Evolutionary conservation across 148 eudicot genomes (phyloP).

Genomic region (Vaccinium macrocarpon): DNA sequence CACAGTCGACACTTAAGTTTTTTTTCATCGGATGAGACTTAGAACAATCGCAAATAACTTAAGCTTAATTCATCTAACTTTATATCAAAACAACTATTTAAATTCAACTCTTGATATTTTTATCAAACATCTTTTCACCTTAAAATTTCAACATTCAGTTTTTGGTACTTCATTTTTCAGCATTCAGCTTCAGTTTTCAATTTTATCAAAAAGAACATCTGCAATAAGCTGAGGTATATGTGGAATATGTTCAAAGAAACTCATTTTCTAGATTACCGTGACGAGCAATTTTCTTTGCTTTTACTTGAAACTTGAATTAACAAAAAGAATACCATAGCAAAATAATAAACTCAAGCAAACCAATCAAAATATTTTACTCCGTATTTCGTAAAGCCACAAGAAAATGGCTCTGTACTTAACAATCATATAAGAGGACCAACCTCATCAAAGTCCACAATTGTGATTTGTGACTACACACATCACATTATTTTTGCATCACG

Average conservation of each 20-base stretch:
- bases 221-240: not conserved
- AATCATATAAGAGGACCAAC: not conserved
- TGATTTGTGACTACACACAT: not conserved
- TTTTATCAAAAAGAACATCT: not conserved
- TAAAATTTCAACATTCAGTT: too few species aligned
- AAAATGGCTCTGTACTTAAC: not conserved
- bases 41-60: too few species aligned
- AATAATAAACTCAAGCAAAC: not conserved
- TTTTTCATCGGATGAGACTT: too few species aligned
- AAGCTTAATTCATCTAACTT: too few species aligned
- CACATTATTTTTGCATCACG: not conserved
- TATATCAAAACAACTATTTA: too few species aligned
- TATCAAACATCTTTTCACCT: too few species aligned
- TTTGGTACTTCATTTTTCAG: too few species aligned
- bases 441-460: not conserved
- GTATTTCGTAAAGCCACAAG: not conserved
- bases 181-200: too few species aligned
- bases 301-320: not conserved
- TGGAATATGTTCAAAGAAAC: not conserved
- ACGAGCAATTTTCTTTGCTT: not conserved
- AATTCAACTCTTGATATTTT: too few species aligned
- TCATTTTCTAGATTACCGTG: not conserved
- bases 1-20: too few species aligned
- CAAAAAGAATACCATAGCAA: not conserved
- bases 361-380: not conserved